Conservation (phyloP, 768 basidiomycete species). For the Lyophyllum atratum region DNA sequence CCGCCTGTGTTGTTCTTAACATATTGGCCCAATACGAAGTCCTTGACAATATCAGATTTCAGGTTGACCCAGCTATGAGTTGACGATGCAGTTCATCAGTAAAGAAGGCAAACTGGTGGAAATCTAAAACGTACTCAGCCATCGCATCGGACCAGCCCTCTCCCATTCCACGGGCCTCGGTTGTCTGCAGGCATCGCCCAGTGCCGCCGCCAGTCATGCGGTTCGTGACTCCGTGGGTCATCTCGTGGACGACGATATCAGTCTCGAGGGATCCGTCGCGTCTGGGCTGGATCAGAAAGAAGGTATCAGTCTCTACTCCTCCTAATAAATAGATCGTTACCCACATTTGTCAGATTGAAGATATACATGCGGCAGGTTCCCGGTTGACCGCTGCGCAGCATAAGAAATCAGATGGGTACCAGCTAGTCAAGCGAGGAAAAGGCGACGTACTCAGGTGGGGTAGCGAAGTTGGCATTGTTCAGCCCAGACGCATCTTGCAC, state of each 20-base stretch:
- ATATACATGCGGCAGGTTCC: slow-evolving; percentile 96
- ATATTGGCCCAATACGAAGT: slow-evolving; percentile 94
- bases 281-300: slow-evolving; percentile 89
- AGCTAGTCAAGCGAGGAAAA: no score
- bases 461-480: slow-evolving; percentile 93
- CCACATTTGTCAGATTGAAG: slow-evolving; percentile 86
- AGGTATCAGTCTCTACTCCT: no score
- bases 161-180: slow-evolving; percentile 96
- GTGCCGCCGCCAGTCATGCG: slow-evolving; percentile 92
- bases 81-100: slow-evolving; percentile 76
- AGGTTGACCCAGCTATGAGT: slow-evolving; percentile 33
- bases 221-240: slow-evolving; percentile 88
- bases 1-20: slow-evolving; percentile 76
- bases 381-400: slow-evolving; percentile 55
- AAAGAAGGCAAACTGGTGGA: background rate
- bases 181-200: slow-evolving; percentile 87
- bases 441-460: slow-evolving; percentile 54
- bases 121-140: background rate
- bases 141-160: slow-evolving; percentile 87
- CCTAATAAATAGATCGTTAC: no score
- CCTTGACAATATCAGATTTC: slow-evolving; percentile 55
- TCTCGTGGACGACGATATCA: slow-evolving; percentile 94
- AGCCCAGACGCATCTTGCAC: slow-evolving; percentile 94
- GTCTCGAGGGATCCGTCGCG: slow-evolving; percentile 95
- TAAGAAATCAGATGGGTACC: background rate